Conservation (phyloP, 2,329 filamentous ascomycete genomes). For the Aspergillus pseudonomiae region DNA sequence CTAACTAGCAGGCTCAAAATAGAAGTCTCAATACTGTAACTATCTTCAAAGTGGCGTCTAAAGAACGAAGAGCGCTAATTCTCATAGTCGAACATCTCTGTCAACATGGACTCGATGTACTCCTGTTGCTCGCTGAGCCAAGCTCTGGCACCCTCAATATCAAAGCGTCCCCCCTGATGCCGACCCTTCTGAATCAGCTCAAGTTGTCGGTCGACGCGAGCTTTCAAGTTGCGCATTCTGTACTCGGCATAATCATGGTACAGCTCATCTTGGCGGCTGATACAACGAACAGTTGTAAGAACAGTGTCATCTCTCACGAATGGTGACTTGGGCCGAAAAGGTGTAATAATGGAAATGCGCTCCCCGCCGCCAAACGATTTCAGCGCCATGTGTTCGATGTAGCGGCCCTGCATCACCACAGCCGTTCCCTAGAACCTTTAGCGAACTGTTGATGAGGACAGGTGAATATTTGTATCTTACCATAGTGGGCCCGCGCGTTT, state of each 20-base stretch:
- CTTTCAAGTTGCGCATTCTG: neutral
- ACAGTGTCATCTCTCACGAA: neutral
- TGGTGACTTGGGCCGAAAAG: neutral
- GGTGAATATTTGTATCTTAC: slow-evolving; percentile 10
- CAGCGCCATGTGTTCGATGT: slow-evolving; percentile 7
- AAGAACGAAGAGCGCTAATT: neutral
- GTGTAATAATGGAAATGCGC: slow-evolving; percentile 1
- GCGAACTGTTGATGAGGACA: neutral
- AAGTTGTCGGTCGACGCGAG: neutral
- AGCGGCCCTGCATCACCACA: slow-evolving; percentile 7
- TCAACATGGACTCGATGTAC: neutral
- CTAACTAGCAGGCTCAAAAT: neutral
- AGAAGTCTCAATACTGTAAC: neutral
- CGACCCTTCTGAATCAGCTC: neutral
- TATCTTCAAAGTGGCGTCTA: neutral
- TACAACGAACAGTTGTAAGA: neutral
- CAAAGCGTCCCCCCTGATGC: neutral
- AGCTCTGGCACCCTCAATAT: neutral
- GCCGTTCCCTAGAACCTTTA: neutral
- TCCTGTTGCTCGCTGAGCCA: neutral
- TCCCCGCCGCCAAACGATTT: slow-evolving; percentile 2
- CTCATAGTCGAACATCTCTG: neutral
- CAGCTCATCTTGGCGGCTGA: neutral
- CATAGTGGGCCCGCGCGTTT: neutral
- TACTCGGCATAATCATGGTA: slow-evolving; percentile 3